Evolutionary conservation across 108 stramenopile genomes (phyloP).

Genomic region (Pelagomonas calceolata): DNA sequence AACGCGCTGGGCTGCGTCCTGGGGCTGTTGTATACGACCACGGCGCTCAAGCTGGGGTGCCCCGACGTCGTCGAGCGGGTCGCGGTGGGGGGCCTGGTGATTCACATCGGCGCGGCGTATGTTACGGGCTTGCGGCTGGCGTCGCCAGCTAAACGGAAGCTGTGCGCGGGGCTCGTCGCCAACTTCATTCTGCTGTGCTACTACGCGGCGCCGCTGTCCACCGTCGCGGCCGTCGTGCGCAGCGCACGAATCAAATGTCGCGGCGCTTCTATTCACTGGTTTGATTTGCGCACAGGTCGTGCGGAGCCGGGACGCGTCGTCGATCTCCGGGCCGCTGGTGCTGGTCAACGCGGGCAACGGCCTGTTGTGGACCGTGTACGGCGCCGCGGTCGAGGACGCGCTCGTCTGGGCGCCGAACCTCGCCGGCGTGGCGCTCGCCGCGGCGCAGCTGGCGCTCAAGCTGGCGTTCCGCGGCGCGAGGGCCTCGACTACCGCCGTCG

Average conservation of each 20-base stretch:
- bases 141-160: neutral
- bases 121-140: neutral
- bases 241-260: no score
- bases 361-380: conserved; percentile 4
- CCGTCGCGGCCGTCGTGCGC: no score
- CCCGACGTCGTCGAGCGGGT: no score
- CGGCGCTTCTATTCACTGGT: no score
- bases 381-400: neutral
- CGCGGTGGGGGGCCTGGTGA: no score
- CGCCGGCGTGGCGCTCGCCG: neutral
- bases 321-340: conserved; percentile 1
- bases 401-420: neutral
- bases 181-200: neutral
- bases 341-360: conserved; percentile 2
- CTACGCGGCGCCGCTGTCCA: conserved; percentile 10
- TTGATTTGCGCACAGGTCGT: no score
- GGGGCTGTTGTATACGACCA: conserved; percentile 6
- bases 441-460: neutral
- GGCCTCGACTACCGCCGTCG: no score
- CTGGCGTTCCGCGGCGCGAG: neutral
- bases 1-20: neutral
- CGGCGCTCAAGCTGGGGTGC: neutral
- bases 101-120: neutral
- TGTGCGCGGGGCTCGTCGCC: neutral
- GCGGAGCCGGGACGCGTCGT: conserved; percentile 4